Evolutionary conservation across 169 alveolate species (phyloP).

Genomic region (Cyclospora cayetanensis): DNA sequence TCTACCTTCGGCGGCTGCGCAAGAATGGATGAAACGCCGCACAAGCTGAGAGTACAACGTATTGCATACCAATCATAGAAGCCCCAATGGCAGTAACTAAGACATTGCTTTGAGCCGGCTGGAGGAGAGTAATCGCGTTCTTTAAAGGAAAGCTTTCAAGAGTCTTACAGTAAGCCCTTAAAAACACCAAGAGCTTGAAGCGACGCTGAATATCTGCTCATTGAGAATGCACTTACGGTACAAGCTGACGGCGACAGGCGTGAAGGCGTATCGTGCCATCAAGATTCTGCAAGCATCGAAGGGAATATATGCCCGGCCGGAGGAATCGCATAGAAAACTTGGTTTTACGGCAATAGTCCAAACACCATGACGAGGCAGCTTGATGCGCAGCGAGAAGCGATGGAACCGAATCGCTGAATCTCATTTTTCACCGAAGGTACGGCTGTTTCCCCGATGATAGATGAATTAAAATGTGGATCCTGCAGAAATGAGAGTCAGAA

Average conservation of each 20-base stretch:
- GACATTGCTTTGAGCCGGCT: conserved; percentile 65
- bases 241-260: conserved; percentile 50
- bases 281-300: conserved; percentile 14
- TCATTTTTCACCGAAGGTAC: conserved; percentile 16
- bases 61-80: conserved; percentile 51
- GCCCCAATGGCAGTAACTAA: conserved; percentile 50
- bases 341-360: conserved; percentile 52
- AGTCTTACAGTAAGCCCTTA: conserved; percentile 62
- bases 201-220: not conserved
- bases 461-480: not conserved
- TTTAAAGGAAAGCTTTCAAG: not conserved
- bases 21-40: not conserved
- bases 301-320: not conserved
- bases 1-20: conserved; percentile 64
- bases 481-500: not conserved
- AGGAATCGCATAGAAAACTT: too few species aligned
- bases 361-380: conserved; percentile 30
- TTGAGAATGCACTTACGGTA: conserved; percentile 6
- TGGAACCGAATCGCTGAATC: not conserved
- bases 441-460: not conserved
- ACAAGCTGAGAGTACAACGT: not conserved
- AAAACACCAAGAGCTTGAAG: not conserved
- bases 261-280: conserved; percentile 70
- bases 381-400: conserved; percentile 23
- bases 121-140: not conserved